These are phyloP conservation scores for Carallia pectinifolia DNA, from an alignment of 345 rosid species.

Conservation along the genomic window DNA sequence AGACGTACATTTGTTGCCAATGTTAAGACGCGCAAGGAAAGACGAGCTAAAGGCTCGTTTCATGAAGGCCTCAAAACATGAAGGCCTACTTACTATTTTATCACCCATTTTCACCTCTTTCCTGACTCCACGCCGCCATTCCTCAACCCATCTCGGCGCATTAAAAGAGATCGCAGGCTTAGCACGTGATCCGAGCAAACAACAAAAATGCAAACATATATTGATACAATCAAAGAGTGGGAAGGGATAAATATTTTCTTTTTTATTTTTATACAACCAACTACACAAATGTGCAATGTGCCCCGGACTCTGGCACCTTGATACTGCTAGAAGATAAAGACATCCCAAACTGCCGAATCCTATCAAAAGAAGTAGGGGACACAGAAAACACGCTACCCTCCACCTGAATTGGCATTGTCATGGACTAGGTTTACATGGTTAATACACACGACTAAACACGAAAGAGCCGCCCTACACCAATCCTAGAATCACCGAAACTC, in stretches of 20 bases:
- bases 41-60: too few species aligned
- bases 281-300: slow-evolving; percentile 13
- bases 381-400: slow-evolving; percentile 12
- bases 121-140: too few species aligned
- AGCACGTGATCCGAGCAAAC: slow-evolving; percentile 12
- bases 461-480: slow-evolving; percentile 35
- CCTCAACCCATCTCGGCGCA: too few species aligned
- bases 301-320: slow-evolving; percentile 26
- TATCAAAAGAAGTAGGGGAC: slow-evolving; percentile 12
- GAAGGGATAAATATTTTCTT: slow-evolving; percentile 18
- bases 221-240: slow-evolving; percentile 29
- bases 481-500: slow-evolving; percentile 18
- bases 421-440: slow-evolving; percentile 30
- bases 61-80: too few species aligned
- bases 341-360: slow-evolving; percentile 23
- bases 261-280: slow-evolving; percentile 32
- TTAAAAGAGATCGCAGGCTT: not conserved
- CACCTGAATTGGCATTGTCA: slow-evolving; percentile 17
- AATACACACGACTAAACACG: slow-evolving; percentile 36
- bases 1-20: too few species aligned
- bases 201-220: slow-evolving; percentile 15
- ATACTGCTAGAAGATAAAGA: not conserved
- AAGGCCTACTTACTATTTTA: too few species aligned
- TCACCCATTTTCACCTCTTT: too few species aligned
- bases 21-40: too few species aligned